Evolutionary conservation across 2,329 filamentous ascomycete genomes (phyloP).

Genomic region (Botrytis byssoidea): DNA sequence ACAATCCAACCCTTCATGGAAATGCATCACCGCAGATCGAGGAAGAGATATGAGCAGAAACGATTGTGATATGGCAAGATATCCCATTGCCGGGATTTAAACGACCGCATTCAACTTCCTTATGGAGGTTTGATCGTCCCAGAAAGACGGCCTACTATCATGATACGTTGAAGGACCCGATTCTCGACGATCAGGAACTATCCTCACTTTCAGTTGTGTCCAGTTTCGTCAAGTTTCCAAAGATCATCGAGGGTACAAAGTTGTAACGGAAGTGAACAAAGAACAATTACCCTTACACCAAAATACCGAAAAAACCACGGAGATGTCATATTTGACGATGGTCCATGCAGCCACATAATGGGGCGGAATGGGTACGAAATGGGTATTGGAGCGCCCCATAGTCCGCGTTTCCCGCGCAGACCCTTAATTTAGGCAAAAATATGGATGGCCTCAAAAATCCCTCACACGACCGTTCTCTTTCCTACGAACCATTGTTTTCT

Average conservation of each 20-base stretch:
- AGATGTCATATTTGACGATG: constrained; percentile 14
- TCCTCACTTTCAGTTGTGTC: neutral
- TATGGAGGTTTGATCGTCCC: constrained; percentile 4
- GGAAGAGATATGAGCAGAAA: neutral
- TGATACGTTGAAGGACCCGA: neutral
- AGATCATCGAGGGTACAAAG: neutral
- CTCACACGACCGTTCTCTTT: neutral
- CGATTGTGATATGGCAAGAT: neutral
- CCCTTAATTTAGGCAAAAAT: constrained; percentile 12
- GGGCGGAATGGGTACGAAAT: constrained; percentile 7
- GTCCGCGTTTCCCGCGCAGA: constrained; percentile 13
- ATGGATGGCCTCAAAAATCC: constrained; percentile 1
- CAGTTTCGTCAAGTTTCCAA: neutral
- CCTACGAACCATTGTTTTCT: neutral
- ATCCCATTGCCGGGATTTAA: neutral
- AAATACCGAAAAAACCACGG: neutral
- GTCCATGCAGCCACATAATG: neutral
- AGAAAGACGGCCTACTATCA: neutral
- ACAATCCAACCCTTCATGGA: neutral
- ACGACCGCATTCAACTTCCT: constrained; percentile 2
- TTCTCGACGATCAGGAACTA: neutral
- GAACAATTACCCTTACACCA: neutral
- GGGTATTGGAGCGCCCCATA: neutral
- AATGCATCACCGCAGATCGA: neutral
- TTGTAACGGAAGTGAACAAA: neutral